These are phyloP conservation scores for Aquilaria agallochum DNA, from an alignment of 441 rosid genomes.

Conservation along the genomic window DNA sequence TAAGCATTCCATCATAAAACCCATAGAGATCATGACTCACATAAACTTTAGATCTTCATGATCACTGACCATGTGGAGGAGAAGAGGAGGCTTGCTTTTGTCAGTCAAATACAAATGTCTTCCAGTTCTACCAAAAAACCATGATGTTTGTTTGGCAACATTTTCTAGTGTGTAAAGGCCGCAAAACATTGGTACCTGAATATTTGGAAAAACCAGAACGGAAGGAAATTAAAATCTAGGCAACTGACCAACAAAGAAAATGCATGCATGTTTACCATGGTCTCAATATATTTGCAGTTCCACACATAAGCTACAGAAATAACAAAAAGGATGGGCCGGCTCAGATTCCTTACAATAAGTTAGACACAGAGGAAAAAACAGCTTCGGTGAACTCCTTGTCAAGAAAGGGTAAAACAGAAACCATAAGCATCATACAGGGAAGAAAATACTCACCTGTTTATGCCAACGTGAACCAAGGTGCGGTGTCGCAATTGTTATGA, in stretches of 20 bases:
- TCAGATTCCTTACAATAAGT: too few relatives aligned
- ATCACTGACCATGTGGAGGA: slow-evolving; percentile 68
- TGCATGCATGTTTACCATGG: too few relatives aligned
- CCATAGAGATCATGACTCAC: slow-evolving; percentile 42
- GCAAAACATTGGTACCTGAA: slow-evolving; percentile 70
- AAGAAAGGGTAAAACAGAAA: too few relatives aligned
- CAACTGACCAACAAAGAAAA: too few relatives aligned
- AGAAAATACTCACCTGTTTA: slow-evolving; percentile 56
- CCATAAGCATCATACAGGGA: not conserved
- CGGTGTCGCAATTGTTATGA: slow-evolving; percentile 84
- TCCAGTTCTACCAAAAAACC: slow-evolving; percentile 83
- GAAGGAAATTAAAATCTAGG: not conserved
- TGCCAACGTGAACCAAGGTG: slow-evolving; percentile 94
- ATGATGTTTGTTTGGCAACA: slow-evolving; percentile 43
- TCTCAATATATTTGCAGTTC: too few relatives aligned
- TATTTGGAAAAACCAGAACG: slow-evolving; percentile 3
- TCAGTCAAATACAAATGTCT: slow-evolving; percentile 81
- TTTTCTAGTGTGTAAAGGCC: slow-evolving; percentile 67
- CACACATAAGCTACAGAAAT: too few relatives aligned
- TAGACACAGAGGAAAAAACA: too few relatives aligned
- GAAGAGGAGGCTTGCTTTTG: slow-evolving; percentile 69
- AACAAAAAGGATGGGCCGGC: too few relatives aligned
- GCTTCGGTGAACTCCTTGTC: too few relatives aligned
- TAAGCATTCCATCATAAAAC: not conserved
- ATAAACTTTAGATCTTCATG: slow-evolving; percentile 67